Percentiles rank a stretch among this genome's conserved stretches.
Conservation (phyloP, 352 stramenopile genomes). For the Pythium pectinolyticum region DNA sequence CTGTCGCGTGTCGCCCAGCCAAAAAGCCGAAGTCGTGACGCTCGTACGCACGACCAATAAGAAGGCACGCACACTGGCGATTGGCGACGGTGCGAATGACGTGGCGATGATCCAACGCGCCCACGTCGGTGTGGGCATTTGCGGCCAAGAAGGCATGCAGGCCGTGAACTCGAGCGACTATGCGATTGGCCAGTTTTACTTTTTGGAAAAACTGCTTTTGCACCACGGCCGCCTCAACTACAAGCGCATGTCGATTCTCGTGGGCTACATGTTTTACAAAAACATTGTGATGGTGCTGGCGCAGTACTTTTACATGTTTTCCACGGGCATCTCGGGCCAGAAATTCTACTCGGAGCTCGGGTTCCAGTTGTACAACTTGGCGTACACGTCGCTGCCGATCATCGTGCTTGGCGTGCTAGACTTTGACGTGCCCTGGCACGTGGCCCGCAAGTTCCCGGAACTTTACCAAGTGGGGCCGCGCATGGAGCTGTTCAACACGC, state of each 20-base stretch:
- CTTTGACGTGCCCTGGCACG: conserved; percentile 75
- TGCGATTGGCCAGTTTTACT: conserved; percentile 97
- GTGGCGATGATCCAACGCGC: conserved; percentile 93
- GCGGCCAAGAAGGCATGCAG: conserved; percentile 90
- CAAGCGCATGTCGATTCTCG: conserved; percentile 91
- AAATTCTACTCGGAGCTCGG: conserved; percentile 81
- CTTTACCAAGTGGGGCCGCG: conserved; percentile 74
- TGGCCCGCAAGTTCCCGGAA: conserved; percentile 64
- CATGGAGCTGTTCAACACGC: conserved; percentile 83
- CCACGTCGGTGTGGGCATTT: conserved; percentile 91
- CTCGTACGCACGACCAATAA: conserved; percentile 55
- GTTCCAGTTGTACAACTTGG: conserved; percentile 93
- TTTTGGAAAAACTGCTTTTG: conserved; percentile 92
- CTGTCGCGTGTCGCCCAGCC: conserved; percentile 78
- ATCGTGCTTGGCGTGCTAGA: conserved; percentile 75
- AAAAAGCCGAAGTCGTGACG: conserved; percentile 82
- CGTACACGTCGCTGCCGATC: conserved; percentile 93
- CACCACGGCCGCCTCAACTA: conserved; percentile 98
- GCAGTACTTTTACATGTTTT: conserved; percentile 93
- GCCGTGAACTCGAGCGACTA: conserved; percentile 98
- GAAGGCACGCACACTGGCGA: conserved; percentile 75
- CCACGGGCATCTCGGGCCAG: conserved; percentile 88
- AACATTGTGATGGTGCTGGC: conserved; percentile 92
- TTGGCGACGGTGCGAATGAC: conserved; percentile 94
- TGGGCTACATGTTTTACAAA: conserved; percentile 99